These are phyloP conservation scores for Alternaria dauci DNA, from an alignment of 2,329 filamentous ascomycete genomes.

Conservation along the genomic window DNA sequence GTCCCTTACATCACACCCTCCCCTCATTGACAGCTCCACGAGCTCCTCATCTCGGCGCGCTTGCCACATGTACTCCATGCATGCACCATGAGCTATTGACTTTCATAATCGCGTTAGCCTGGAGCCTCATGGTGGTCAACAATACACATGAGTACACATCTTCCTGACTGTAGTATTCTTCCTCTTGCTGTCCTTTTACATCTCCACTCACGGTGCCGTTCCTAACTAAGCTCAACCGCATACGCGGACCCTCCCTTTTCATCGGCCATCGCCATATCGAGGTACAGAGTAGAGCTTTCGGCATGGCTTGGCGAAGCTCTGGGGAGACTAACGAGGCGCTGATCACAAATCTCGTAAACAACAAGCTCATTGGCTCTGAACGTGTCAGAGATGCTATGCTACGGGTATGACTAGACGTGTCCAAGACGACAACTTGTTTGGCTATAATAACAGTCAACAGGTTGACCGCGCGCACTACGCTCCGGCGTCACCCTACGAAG, in stretches of 20 bases:
- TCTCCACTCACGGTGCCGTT: slow-evolving; percentile 32
- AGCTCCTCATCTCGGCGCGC: slow-evolving; percentile 5
- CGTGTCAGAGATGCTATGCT: slow-evolving; percentile 83
- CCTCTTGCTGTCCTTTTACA: slow-evolving; percentile 11
- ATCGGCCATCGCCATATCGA: background rate
- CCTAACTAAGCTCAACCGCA: slow-evolving; percentile 29
- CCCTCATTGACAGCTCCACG: slow-evolving; percentile 11
- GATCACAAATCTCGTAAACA: slow-evolving; percentile 76
- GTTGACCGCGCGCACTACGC: slow-evolving; percentile 91
- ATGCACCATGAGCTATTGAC: slow-evolving; percentile 8
- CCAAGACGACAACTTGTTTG: background rate
- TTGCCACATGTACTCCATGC: slow-evolving; percentile 6
- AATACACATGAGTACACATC: background rate
- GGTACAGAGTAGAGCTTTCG: slow-evolving; percentile 31
- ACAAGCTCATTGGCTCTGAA: slow-evolving; percentile 75
- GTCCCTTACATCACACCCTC: slow-evolving; percentile 9
- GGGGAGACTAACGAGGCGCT: slow-evolving; percentile 77
- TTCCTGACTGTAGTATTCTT: slow-evolving; percentile 15
- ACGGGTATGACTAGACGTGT: slow-evolving; percentile 58
- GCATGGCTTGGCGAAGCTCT: slow-evolving; percentile 91
- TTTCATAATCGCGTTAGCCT: slow-evolving; percentile 1
- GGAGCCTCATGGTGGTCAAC: background rate
- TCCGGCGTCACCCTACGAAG: slow-evolving; percentile 74
- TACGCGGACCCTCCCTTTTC: slow-evolving; percentile 21
- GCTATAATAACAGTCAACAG: slow-evolving; percentile 51